Conservation (phyloP, 2,329 filamentous ascomycete species). For the Cordyceps fumosorosea region DNA sequence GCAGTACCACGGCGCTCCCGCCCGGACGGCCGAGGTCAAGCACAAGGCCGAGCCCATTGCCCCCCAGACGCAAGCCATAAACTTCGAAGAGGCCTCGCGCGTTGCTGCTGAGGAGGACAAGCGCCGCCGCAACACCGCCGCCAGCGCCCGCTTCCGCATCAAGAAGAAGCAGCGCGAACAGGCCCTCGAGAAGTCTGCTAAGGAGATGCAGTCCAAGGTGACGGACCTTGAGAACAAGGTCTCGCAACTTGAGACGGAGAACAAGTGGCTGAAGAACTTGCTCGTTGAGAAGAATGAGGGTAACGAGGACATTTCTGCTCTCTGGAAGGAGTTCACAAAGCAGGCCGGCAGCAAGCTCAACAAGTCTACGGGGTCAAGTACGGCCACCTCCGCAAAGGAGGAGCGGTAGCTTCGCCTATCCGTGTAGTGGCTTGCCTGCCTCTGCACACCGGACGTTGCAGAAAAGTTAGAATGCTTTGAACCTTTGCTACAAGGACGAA, state of each 20-base stretch:
- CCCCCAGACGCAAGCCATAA: conserved; percentile 38
- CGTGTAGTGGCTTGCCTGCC: neutral
- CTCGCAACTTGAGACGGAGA: conserved; percentile 72
- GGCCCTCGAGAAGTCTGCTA: conserved; percentile 71
- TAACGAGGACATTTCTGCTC: conserved; percentile 43
- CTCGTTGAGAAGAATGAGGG: conserved; percentile 75
- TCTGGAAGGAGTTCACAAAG: conserved; percentile 46
- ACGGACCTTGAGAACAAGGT: conserved; percentile 65
- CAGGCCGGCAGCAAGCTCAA: conserved; percentile 27
- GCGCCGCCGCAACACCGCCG: conserved; percentile 80
- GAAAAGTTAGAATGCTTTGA: conserved; percentile 6
- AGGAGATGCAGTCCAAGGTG: conserved; percentile 79
- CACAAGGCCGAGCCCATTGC: conserved; percentile 37
- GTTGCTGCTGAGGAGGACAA: conserved; percentile 82
- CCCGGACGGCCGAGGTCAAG: conserved; percentile 34
- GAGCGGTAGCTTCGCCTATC: conserved; percentile 16
- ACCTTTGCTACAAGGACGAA: neutral
- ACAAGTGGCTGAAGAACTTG: conserved; percentile 74
- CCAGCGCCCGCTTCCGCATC: conserved; percentile 80
- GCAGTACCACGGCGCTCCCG: conserved; percentile 25
- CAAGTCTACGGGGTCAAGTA: conserved; percentile 22
- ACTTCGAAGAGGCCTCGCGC: conserved; percentile 65
- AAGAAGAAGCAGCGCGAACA: conserved; percentile 97
- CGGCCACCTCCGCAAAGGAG: conserved; percentile 14
- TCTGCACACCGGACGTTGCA: neutral